Evolutionary conservation across 345 rosid genomes (phyloP).

Genomic region (Linum tenue): DNA sequence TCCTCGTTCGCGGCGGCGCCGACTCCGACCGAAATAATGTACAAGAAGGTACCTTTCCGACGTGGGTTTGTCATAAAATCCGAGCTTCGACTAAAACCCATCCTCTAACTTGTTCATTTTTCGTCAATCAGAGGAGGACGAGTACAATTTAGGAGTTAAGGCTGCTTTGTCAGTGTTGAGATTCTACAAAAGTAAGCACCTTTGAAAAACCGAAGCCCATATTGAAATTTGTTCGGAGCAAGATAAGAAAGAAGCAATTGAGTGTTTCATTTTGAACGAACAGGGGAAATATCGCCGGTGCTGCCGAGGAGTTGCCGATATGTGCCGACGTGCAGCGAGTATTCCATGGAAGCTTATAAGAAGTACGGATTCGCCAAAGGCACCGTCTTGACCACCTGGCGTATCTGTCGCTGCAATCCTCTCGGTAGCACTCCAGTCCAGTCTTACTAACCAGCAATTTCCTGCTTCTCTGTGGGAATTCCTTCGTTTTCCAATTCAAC

Average conservation of each 20-base stretch:
- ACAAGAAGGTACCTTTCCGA: slow-evolving; percentile 25
- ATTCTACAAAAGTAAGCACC: slow-evolving; percentile 61
- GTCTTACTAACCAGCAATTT: background rate
- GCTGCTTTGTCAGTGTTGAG: slow-evolving; percentile 63
- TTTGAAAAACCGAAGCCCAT: too few species aligned
- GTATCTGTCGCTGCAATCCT: slow-evolving; percentile 90
- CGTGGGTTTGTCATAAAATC: background rate
- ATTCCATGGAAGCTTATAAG: slow-evolving; percentile 91
- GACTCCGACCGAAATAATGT: slow-evolving; percentile 28
- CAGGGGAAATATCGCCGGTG: slow-evolving; percentile 87
- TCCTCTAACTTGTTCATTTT: slow-evolving; percentile 2
- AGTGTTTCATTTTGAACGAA: slow-evolving; percentile 7
- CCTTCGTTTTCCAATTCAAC: background rate
- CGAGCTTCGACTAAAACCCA: background rate
- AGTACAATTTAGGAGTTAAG: slow-evolving; percentile 53
- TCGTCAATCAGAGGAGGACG: slow-evolving; percentile 32
- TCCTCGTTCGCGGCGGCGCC: slow-evolving; percentile 15
- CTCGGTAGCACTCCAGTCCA: slow-evolving; percentile 37
- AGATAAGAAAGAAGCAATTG: too few species aligned
- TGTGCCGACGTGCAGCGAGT: slow-evolving; percentile 83
- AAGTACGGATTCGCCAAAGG: slow-evolving; percentile 73
- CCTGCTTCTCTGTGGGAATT: too few species aligned
- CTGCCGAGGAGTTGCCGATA: slow-evolving; percentile 73
- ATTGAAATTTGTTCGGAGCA: too few species aligned
- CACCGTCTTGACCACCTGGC: slow-evolving; percentile 63